Base-by-base conservation (phyloP, 2,329 filamentous ascomycete species). In the Alternaria conjuncta region DNA sequence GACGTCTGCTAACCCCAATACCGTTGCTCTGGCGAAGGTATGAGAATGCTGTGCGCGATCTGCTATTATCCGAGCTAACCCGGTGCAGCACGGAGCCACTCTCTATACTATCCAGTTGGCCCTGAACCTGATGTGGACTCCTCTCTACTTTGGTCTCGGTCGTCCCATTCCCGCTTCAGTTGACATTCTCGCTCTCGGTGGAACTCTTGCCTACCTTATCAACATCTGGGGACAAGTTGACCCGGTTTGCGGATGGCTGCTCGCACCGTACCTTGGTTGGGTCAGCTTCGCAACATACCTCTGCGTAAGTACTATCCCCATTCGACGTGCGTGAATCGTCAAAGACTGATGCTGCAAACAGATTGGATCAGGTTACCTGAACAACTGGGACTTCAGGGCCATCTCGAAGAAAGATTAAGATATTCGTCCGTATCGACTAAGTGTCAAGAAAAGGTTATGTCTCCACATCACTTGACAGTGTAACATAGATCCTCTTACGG, bases 51-150 rank as follows among this genome's bases (percentile, higher is more conserved):
- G 7, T 15, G 25, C 10, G 13, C 9, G n/a, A 18, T 5, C 28
- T 36, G n/a, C 43, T 41, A 36, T 18, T 26, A 30, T 36, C 25
- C 12, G 45, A 23, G 60, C 58, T 67, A 60, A 67, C 23, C 25
- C 5, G 8, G n/a, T 36, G 6, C 60, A 81, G 80, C 82, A 89
- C 69, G 91, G 90, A 69, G 90, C 92, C 61, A 92, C 91, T 0
- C 86, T 97, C 28, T 97, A 97, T 84, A 92, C 92, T 3, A 84
- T 94, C 63, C 94, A 97, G 81, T 89, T 97, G 7, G 92, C 86
- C 11, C 85, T 97, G 55, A 97, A 97, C 79, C 84, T 97, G 28
- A 80, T 90, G 57, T 98, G 93, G 93, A 97, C 94, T 87, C 95
- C 95, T 12, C 86, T 97, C 11, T 97, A 97, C 86, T 97, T 97